A percentile compares a stretch with the other conserved stretches of the same genome.
phyloP scores from a whole-genome alignment of 2,329 filamentous ascomycete species.

The Arachnopeziza araneosa region DNA sequence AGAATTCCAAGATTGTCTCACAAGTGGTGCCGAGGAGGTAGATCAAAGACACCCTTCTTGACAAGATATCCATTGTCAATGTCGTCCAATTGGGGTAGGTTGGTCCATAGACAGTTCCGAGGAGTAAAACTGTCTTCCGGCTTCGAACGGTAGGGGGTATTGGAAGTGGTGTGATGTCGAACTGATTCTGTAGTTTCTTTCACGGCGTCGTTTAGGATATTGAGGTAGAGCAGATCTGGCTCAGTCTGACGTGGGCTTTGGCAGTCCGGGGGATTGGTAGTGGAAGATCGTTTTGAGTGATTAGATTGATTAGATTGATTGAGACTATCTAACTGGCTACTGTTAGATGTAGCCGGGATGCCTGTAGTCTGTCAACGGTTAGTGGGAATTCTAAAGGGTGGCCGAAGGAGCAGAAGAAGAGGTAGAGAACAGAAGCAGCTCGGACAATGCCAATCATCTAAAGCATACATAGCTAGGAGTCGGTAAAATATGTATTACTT shows the following conservation, averaged over 20 bases:
- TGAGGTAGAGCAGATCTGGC: constrained; percentile 7
- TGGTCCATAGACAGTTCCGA: constrained; percentile 5
- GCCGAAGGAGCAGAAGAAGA: constrained; percentile 5
- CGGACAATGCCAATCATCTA: constrained; percentile 4
- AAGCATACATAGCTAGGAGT: constrained; percentile 6
- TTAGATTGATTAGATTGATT: constrained; percentile 5
- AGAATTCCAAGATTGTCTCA: constrained; percentile 2
- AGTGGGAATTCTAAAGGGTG: constrained; percentile 1
- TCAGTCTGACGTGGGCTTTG: constrained; percentile 7
- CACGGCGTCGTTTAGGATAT: constrained; percentile 6
- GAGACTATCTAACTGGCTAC: constrained; percentile 4
- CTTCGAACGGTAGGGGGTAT: constrained; percentile 1
- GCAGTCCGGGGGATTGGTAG: constrained; percentile 3
- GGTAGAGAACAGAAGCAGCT: constrained; percentile 4
- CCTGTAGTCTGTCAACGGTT: constrained; percentile 3
- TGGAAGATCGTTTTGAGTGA: constrained; percentile 5
- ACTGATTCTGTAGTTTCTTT: constrained; percentile 5
- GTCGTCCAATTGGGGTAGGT: constrained; percentile 5
- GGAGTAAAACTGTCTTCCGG: constrained; percentile 6
- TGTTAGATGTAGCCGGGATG: constrained; percentile 4
- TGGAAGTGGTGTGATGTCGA: constrained; percentile 4
- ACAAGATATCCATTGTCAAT: constrained; percentile 7
- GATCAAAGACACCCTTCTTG: constrained; percentile 7
- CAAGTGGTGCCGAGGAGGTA: constrained; percentile 5
- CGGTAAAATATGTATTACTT: constrained; percentile 5